A percentile compares a stretch with the other conserved stretches of the same genome.
These are phyloP conservation scores for Polysphondylium violaceum DNA, from an alignment of 78 protist species.

Conservation along the genomic window DNA sequence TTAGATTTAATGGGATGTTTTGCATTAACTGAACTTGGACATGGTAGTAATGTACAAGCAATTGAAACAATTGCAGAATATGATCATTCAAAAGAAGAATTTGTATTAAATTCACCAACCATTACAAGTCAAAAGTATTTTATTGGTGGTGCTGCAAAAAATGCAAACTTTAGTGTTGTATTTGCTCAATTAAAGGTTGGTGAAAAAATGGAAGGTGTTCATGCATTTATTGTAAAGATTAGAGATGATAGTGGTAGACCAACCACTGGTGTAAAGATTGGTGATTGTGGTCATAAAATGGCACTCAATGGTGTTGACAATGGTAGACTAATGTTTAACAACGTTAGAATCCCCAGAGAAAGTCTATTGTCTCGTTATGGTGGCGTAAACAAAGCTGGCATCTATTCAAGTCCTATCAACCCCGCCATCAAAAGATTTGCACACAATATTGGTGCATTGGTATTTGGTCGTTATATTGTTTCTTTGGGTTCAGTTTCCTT, in stretches of 20 bases:
- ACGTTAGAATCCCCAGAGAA: conserved; percentile 72
- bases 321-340: conserved; percentile 68
- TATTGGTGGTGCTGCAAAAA: conserved; percentile 68
- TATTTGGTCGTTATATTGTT: conserved; percentile 59
- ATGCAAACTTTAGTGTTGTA: conserved; percentile 32
- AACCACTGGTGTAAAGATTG: conserved; percentile 37
- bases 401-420: conserved; percentile 50
- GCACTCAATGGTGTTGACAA: conserved; percentile 85
- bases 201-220: conserved; percentile 70
- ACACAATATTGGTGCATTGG: conserved; percentile 69
- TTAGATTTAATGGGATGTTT: conserved; percentile 65
- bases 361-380: conserved; percentile 49
- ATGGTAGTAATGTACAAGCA: conserved; percentile 83
- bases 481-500: conserved; percentile 55
- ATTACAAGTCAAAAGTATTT: conserved; percentile 70
- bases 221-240: conserved; percentile 54
- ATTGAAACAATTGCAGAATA: conserved; percentile 87
- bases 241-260: conserved; percentile 22
- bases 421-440: conserved; percentile 68
- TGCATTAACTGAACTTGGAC: conserved; percentile 77
- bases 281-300: conserved; percentile 81
- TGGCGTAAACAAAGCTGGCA: conserved; percentile 80
- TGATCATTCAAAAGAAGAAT: conserved; percentile 48
- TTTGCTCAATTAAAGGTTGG: conserved; percentile 70
- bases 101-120: conserved; percentile 77